Evolutionary conservation across 495 filamentous ascomycete genomes (phyloP).

Genomic region (Xylaria palmicola): DNA sequence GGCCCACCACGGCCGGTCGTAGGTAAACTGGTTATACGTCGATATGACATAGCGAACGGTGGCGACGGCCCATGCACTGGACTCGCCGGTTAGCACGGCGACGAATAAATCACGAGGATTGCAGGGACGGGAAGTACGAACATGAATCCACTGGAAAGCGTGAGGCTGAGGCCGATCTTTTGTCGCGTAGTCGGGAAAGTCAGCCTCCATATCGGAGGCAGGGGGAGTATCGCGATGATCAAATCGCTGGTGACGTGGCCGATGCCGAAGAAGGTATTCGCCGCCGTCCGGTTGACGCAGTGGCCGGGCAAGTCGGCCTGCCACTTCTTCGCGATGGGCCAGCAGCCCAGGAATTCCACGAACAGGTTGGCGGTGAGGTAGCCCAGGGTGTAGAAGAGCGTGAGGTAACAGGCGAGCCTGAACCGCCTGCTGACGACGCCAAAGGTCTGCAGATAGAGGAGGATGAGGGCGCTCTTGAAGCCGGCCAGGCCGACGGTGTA

Average conservation of each 20-base stretch:
- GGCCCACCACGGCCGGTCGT: constrained; percentile 35
- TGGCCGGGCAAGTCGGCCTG: constrained; percentile 30
- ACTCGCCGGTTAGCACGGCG: background rate
- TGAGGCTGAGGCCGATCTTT: constrained; percentile 32
- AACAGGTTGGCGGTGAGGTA: constrained; percentile 43
- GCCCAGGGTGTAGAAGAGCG: constrained; percentile 41
- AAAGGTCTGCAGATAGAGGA: constrained; percentile 43
- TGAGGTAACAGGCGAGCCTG: constrained; percentile 36
- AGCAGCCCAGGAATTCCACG: constrained; percentile 40
- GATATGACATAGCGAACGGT: constrained; percentile 36
- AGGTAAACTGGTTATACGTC: constrained; percentile 29
- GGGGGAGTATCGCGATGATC: constrained; percentile 32
- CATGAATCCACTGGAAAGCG: constrained; percentile 29
- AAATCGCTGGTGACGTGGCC: constrained; percentile 29
- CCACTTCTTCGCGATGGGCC: constrained; percentile 40
- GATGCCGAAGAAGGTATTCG: constrained; percentile 29
- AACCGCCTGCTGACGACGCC: constrained; percentile 33
- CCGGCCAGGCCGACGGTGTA: constrained; percentile 39
- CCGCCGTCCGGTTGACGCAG: constrained; percentile 35
- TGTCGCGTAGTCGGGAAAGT: constrained; percentile 26
- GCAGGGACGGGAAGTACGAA: constrained; percentile 9
- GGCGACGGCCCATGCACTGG: constrained; percentile 39
- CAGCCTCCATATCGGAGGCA: constrained; percentile 29
- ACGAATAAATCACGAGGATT: background rate
- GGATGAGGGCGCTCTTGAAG: constrained; percentile 40